phyloP scores from a whole-genome alignment of 495 filamentous ascomycete species.

The Aspergillus sclerotiicarbonarius region DNA sequence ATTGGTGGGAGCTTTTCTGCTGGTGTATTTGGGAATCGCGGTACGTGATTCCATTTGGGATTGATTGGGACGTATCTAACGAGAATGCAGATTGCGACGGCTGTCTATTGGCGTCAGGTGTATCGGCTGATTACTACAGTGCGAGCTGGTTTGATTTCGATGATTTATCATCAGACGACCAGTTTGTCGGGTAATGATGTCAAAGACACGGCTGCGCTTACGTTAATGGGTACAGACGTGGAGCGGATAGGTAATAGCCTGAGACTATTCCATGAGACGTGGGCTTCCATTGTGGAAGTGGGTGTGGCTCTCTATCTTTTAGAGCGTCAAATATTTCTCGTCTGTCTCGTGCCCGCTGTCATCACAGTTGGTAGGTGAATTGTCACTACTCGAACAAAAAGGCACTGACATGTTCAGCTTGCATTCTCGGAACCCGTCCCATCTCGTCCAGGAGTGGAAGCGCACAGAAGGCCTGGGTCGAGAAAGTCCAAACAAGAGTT shows the following conservation, averaged over 20 bases:
- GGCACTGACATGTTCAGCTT: neutral
- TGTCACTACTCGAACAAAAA: too few species aligned
- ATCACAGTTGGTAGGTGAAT: neutral
- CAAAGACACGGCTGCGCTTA: neutral
- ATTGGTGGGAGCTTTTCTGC: constrained; percentile 53
- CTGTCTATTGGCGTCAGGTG: constrained; percentile 51
- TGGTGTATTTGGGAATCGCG: constrained; percentile 58
- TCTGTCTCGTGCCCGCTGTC: neutral
- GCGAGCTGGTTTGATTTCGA: constrained; percentile 48
- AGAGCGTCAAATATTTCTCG: neutral
- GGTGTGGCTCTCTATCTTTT: neutral
- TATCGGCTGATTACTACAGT: constrained; percentile 50
- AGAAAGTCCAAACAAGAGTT: constrained; percentile 34
- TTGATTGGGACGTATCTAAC: constrained; percentile 11
- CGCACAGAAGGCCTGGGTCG: constrained; percentile 29
- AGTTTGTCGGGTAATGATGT: neutral
- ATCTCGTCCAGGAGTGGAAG: neutral
- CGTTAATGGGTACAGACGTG: neutral
- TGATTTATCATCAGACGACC: neutral
- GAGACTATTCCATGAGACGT: neutral
- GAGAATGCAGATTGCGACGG: constrained; percentile 33
- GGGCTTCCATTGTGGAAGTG: neutral
- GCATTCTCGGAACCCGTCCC: neutral
- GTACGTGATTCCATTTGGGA: constrained; percentile 22
- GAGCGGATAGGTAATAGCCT: neutral